These are phyloP conservation scores for Solanum appendiculatum DNA, from an alignment of 257 asterid species.

Conservation along the genomic window DNA sequence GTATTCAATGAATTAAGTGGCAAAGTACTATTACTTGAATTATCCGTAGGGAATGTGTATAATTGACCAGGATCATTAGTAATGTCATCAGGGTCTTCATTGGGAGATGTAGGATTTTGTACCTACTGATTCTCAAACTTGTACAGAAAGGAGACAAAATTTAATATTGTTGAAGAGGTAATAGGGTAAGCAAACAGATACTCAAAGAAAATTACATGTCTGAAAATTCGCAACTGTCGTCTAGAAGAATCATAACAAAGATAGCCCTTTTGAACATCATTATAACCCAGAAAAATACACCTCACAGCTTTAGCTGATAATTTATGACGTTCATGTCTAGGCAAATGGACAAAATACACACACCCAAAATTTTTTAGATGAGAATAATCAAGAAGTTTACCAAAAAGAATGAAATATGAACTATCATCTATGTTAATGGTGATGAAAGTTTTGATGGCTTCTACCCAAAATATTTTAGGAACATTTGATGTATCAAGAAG, in stretches of 20 bases:
- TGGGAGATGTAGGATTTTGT: neutral
- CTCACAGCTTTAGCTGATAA: neutral
- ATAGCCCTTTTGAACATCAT: neutral
- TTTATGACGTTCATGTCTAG: too few species aligned
- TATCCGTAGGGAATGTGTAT: neutral
- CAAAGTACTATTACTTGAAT: neutral
- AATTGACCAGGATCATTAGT: neutral
- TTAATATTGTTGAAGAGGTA: neutral
- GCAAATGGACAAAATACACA: neutral
- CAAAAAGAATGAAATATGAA: too few species aligned
- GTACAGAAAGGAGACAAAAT: neutral
- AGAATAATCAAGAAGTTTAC: too few species aligned
- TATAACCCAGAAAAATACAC: neutral
- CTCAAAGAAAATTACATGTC: neutral
- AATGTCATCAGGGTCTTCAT: neutral
- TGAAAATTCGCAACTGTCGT: too few species aligned
- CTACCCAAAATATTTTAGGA: neutral
- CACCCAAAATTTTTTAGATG: neutral
- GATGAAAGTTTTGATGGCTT: neutral
- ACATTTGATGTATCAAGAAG: neutral
- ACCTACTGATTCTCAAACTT: neutral
- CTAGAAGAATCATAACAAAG: neutral
- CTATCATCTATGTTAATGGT: neutral
- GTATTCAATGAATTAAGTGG: neutral
- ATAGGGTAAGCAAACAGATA: neutral